Evolutionary conservation across 768 basidiomycete species (phyloP), one percentile per base, ranked within the genome.

Genomic region (Lactifluus rugatus): DNA sequence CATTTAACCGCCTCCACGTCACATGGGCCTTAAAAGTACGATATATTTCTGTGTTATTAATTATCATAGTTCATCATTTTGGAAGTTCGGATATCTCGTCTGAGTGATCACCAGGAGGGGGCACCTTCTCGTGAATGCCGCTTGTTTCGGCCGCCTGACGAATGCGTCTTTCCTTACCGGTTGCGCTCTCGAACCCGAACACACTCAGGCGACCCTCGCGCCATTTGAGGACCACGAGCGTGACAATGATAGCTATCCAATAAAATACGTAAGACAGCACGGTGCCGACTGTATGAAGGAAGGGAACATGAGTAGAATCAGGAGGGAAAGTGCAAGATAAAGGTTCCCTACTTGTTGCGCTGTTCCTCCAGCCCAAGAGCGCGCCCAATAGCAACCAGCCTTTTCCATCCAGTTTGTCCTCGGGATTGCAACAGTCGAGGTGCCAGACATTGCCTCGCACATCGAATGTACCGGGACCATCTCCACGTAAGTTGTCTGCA

Each of bases 191-290:
- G 25, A 60, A 14, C n/a, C 62, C 57, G 31, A 60, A 48, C 23
- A 60, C 28, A 4, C 16, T 34, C 4, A 45, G 5, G 45, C 65
- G 48, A 26, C 66, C 71, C 69, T 75, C 74, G 26, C 58, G 67
- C 62, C 62, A 88, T 71, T 90, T 90, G 75, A 88, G 72, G 63
- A 72, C 79, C 51, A 87, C 66, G 52, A 98, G 77, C 2, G 74
- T 74, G 34, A 67, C 78, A 47, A 94, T 82, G 63, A 87, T 88
- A 13, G 84, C 81, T 60, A 96, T 62, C 94, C 94, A 97, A 75
- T 94, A 97, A 71, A 91, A 87, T 48, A 90, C 81, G 70, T 97
- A 98, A 0, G 84, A 74, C n/a, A 95, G 75, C 21, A 97, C 78
- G 1, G 85, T 80, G 13, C 94, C 92, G 58, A 85, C 80, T 81